Conservation (phyloP, 179 eudicot genomes). For the Spergularia azorica region DNA sequence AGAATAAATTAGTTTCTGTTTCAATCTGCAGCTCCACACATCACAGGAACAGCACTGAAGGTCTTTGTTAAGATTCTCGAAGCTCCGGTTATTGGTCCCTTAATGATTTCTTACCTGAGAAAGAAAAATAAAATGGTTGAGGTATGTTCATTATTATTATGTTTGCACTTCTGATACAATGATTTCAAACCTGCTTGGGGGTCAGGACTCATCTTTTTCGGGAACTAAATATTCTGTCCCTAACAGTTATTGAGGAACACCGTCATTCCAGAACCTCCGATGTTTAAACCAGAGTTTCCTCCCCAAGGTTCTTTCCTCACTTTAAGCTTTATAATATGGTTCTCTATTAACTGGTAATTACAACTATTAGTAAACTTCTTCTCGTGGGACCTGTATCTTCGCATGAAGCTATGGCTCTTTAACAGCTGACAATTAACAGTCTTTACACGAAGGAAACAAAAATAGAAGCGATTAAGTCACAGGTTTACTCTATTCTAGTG, state of each 20-base stretch:
- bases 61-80: slow-evolving; percentile 58
- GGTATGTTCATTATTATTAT: slow-evolving; percentile 39
- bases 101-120: slow-evolving; percentile 53
- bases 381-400: too few relatives aligned
- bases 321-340: not conserved
- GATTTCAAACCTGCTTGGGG: slow-evolving; percentile 10
- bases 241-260: slow-evolving; percentile 75
- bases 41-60: slow-evolving; percentile 65
- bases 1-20: not conserved
- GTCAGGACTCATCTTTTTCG: not conserved
- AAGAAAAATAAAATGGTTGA: slow-evolving; percentile 71
- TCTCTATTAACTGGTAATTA: not conserved
- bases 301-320: slow-evolving; percentile 71
- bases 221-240: slow-evolving; percentile 14
- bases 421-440: not conserved
- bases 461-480: not conserved
- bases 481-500: not conserved
- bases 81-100: slow-evolving; percentile 64
- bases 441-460: not conserved
- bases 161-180: not conserved
- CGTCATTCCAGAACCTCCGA: slow-evolving; percentile 86
- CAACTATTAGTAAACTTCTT: not conserved
- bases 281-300: slow-evolving; percentile 92
- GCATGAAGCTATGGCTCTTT: not conserved
- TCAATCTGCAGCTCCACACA: slow-evolving; percentile 75